These are phyloP conservation scores for Dalbergia oliveri DNA, from an alignment of 306 rosid genomes.

Conservation along the genomic window DNA sequence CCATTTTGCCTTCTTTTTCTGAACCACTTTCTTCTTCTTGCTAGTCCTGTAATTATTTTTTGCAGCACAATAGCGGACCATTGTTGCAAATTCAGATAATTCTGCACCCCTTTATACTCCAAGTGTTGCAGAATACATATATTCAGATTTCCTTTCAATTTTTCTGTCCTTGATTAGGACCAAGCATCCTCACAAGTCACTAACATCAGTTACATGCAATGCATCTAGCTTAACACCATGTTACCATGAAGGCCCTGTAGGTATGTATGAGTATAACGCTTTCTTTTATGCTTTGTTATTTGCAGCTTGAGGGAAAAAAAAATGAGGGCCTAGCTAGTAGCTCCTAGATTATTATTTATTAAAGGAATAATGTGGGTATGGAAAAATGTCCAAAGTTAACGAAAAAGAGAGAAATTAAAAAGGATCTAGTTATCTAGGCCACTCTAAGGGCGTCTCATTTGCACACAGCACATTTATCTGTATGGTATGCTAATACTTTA, in stretches of 20 bases:
- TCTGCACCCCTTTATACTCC: constrained; percentile 14
- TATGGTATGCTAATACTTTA: neutral
- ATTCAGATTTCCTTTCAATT: constrained; percentile 4
- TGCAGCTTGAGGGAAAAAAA: constrained; percentile 24
- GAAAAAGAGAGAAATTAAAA: constrained; percentile 16
- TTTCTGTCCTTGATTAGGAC: neutral
- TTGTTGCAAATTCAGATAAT: constrained; percentile 21
- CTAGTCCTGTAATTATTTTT: constrained; percentile 30
- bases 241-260: neutral
- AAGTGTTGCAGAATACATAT: neutral
- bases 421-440: constrained; percentile 44
- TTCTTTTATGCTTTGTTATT: neutral
- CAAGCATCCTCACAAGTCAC: too few relatives aligned
- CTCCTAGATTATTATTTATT: too few relatives aligned
- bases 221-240: neutral
- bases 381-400: constrained; percentile 40
- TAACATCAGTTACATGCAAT: neutral
- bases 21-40: constrained; percentile 16
- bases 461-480: constrained; percentile 32
- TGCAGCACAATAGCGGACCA: constrained; percentile 18
- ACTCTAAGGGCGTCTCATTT: constrained; percentile 24
- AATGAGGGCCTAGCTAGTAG: neutral
- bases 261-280: neutral
- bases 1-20: constrained; percentile 28
- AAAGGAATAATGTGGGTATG: constrained; percentile 30